Conservation (phyloP, 2,329 filamentous ascomycete species). For the Aspergillus versicolor region DNA sequence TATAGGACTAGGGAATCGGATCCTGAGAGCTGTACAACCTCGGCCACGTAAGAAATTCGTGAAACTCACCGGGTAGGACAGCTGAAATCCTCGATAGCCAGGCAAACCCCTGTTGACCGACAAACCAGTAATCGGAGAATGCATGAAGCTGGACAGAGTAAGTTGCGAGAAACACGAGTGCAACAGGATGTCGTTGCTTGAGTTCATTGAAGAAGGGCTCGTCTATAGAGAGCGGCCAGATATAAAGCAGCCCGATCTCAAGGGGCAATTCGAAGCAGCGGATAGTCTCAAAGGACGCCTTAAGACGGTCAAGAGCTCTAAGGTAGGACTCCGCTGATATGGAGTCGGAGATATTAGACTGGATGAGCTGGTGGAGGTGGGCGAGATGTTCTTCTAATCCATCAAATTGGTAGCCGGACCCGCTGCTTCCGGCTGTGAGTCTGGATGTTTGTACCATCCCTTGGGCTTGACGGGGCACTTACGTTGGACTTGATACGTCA, state of each 20-base stretch:
- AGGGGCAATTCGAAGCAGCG: not conserved
- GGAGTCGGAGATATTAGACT: not conserved
- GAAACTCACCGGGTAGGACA: not conserved
- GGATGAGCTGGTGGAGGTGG: not conserved
- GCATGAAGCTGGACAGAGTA: conserved; percentile 10
- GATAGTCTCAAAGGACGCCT: not conserved
- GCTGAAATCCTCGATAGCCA: not conserved
- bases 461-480: not conserved
- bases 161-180: conserved; percentile 1
- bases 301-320: not conserved
- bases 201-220: conserved; percentile 8
- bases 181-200: not conserved
- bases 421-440: not conserved
- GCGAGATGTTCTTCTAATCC: not conserved
- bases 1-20: too few species aligned
- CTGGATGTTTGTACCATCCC: not conserved
- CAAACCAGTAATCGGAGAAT: conserved; percentile 12
- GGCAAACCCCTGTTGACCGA: not conserved
- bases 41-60: not conserved
- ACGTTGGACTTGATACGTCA: not conserved
- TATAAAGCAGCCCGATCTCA: conserved; percentile 11
- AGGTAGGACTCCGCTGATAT: not conserved
- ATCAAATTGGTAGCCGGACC: too few species aligned
- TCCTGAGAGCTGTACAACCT: not conserved
- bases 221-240: conserved; percentile 8